Evolutionary conservation across 345 rosid genomes (phyloP), one percentile per base, ranked within the genome.

Genomic region (Eucalyptus cloeziana): DNA sequence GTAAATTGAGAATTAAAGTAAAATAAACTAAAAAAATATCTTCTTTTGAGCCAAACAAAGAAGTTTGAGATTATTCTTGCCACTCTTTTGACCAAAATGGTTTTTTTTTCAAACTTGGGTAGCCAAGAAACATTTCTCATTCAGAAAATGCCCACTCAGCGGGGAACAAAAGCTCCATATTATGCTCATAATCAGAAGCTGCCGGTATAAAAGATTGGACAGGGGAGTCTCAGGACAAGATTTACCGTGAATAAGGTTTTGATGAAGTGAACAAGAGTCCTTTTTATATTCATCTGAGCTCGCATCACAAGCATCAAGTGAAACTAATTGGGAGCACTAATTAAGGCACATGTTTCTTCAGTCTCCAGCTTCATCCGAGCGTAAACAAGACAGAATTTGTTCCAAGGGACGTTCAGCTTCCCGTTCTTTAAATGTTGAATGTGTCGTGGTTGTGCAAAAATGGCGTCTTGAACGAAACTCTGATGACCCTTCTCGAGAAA

Each of bases 361-460:
- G 47, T 76, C 85, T 76, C 85, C 85, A 76, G 47, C 85, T 40
- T 76, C 85, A 40, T 76, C 85, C 30, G 24, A 76, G 85, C 47
- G 30, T 21, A 22, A 40, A 40, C 47, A 76, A 3, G 85, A 40
- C 16, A 76, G 47, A 40, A 21, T 31, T 51, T 86, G 47, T 52
- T n/a, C 25, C 85, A 6, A 62, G 62, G 62, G 40, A 51, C 64
- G 87, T 86, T 58, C 67, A 58, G 62, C 56, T 44, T 40, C 40
- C 37, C 85, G 24, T 25, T 33, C 45, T 86, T 88, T 92, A 90
- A 89, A 94, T 94, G 96, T 86, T 91, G 94, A 93, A 92, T 91
- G 90, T 91, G 44, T 88, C 90, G 64, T 87, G 89, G 86, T 76
- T 91, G 15, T 87, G 90, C 54, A 87, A 79, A 37, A 91, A 88